Evolutionary conservation across 495 filamentous ascomycete genomes (phyloP), one percentile per base, ranked within the genome.

Genomic region (Tuber umbilicatum): DNA sequence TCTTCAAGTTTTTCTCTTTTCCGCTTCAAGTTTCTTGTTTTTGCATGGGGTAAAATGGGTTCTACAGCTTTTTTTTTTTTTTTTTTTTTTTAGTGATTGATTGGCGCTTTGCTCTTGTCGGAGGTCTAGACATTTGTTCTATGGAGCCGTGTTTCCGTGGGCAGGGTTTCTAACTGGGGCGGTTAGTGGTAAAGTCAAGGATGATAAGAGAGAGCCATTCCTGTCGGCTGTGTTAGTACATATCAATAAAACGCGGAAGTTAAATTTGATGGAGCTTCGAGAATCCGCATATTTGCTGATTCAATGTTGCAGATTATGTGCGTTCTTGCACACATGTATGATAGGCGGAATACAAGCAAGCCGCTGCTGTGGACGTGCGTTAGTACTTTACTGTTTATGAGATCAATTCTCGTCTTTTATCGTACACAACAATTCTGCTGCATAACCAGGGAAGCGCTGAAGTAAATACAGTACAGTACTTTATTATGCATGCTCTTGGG

Each of bases 41-140:
- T 80, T 72, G 73, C 76, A 69, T 64, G 35, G 74, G 78, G 78
- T 75, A 77, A 76, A 81, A 76, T 71, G 73, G 78, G 69, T 78
- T 78, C 67, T 81, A 74, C 76, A 50, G 60, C 72, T 69, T 67
- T 74, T 70, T 70, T 16, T 14, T 68, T 38, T 74, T n/a, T 42
- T 55, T 73, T 76, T 70, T 60, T 55, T 70, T 75, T 76, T 80
- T 70, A 37, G 38, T 35, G 27, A 35, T 2, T 27, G 4, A 19
- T 35, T 64, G 27, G 35, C 14, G 55, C 27, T 64, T 35, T 64
- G 7, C 55, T 64, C 55, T 64, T 64, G 27, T 64, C 55, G 12
- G 55, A 64, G 55, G 55, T 35, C 55, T 16, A 14, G 31, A 64
- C 27, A 64, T 64, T 64, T 64, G 55, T 64, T 64, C 55, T 6